Base-by-base conservation (phyloP, 768 basidiomycete genomes). In the Russula ochroleuca region DNA sequence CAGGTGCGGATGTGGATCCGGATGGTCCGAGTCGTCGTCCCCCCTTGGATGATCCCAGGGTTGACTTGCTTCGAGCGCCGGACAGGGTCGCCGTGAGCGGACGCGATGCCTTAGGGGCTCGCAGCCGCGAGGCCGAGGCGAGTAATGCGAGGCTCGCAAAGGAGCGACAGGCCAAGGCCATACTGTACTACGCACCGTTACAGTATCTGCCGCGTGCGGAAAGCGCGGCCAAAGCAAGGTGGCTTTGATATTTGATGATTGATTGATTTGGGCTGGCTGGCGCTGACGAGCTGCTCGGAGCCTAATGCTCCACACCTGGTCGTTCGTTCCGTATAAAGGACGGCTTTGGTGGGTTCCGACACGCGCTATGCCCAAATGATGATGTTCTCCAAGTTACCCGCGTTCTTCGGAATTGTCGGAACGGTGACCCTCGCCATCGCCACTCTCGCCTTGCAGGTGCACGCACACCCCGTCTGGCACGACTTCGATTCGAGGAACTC, bases 391-490 rank as follows among this genome's bases (percentile, higher is more conserved):
- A 17, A 49, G 14, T 37, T 21, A 19, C 45, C 52, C 41, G 51
- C 21, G 28, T 8, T 47, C 9, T 7, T 43, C 50, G 58, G 49
- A 50, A 17, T 28, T 28, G 5, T 45, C 43, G 43, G 40, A 41
- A 41, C 35, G 35, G 7, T 28, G 28, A 28, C 28, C 28, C 2
- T 28, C 5, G 28, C 50, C 13, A 53, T 19, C 23, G 25, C 21
- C 35, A 0, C 33, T 23, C 17, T 14, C 19, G 11, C 33, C 14
- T 1, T 10, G 1, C 11, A 43, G 8, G 59, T 33, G n/a, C 41
- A 53, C 33, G 41, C 59, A 8, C 51, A 23, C 51, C 59, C 59
- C 10, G 35, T 45, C 23, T 61, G 60, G 60, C 43, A 61, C 33
- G 19, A 37, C 33, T 47, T 61, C 43, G 53, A 53, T 19, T 8